Evolutionary conservation across 208 protist genomes (phyloP).

Genomic region (Acanthamoeba quina): DNA sequence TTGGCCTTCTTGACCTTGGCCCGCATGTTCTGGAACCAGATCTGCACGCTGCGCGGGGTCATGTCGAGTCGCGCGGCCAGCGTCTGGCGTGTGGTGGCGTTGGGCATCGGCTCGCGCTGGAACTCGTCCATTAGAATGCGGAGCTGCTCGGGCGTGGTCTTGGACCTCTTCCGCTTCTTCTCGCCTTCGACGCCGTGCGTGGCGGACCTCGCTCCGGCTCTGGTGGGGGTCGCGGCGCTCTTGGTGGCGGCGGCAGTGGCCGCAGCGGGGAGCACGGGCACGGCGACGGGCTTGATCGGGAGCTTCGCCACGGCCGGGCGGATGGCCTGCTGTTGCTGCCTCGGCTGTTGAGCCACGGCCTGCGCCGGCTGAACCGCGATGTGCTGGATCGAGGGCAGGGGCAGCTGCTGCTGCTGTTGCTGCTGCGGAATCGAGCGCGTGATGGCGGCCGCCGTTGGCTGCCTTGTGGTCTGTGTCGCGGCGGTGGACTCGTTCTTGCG

Average conservation of each 20-base stretch:
- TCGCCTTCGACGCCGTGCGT: slow-evolving; percentile 8
- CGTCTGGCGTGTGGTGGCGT: slow-evolving; percentile 47
- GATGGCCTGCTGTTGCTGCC: slow-evolving; percentile 25
- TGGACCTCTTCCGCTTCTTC: slow-evolving; percentile 58
- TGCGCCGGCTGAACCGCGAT: background rate
- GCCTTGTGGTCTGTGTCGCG: background rate
- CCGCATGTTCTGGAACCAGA: slow-evolving; percentile 67
- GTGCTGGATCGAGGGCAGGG: background rate
- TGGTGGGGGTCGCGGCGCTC: background rate
- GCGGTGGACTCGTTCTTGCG: background rate
- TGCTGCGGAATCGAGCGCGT: background rate
- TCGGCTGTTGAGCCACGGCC: background rate
- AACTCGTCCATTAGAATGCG: slow-evolving; percentile 56
- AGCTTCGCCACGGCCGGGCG: background rate
- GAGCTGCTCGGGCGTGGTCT: slow-evolving; percentile 45
- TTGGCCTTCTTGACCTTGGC: slow-evolving; percentile 61
- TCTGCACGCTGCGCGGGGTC: slow-evolving; percentile 44
- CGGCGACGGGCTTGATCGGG: background rate
- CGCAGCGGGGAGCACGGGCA: background rate
- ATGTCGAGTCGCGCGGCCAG: slow-evolving; percentile 23
- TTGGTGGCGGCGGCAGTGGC: background rate
- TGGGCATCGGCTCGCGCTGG: slow-evolving; percentile 54
- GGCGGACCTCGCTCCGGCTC: background rate
- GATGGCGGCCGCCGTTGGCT: background rate
- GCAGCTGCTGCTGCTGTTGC: background rate